phyloP scores from a whole-genome alignment of 1,139 yeast genomes.

The Blastobotrys proliferans region DNA sequence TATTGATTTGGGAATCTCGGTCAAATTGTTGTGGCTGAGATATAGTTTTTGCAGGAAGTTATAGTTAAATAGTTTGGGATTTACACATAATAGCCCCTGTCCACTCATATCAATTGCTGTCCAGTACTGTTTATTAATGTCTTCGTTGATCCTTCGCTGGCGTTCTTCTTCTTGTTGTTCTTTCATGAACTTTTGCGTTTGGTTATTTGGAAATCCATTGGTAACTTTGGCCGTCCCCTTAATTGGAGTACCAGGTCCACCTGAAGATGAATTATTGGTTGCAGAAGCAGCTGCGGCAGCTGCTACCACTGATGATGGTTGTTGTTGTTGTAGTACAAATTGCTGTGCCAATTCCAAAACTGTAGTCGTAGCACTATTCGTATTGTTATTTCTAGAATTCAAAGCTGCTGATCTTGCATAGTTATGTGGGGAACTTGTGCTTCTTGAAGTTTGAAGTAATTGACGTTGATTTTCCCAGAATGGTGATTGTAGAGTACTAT shows the following conservation, averaged over 20 bases:
- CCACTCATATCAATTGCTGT: constrained; percentile 90
- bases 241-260: constrained; percentile 33
- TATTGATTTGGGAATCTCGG: constrained; percentile 63
- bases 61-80: constrained; percentile 74
- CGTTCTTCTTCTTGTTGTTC: constrained; percentile 78
- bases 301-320: constrained; percentile 13
- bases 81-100: constrained; percentile 69
- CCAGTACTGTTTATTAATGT: constrained; percentile 81
- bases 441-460: constrained; percentile 73
- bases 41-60: constrained; percentile 82
- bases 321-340: constrained; percentile 31
- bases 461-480: constrained; percentile 87
- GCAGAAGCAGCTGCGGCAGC: constrained; percentile 11
- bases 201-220: constrained; percentile 22
- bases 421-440: constrained; percentile 69
- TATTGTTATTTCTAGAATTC: constrained; percentile 44
- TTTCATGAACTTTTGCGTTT: constrained; percentile 39
- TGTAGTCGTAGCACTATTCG: constrained; percentile 26
- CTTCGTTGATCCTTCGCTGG: constrained; percentile 68
- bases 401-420: constrained; percentile 93
- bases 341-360: constrained; percentile 37
- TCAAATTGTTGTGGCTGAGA: constrained; percentile 79
- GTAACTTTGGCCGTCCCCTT: constrained; percentile 34
- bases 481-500: constrained; percentile 40
- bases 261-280: constrained; percentile 21